These are phyloP conservation scores for Eutrema heterophyllum DNA, from an alignment of 345 rosid species.

Conservation along the genomic window DNA sequence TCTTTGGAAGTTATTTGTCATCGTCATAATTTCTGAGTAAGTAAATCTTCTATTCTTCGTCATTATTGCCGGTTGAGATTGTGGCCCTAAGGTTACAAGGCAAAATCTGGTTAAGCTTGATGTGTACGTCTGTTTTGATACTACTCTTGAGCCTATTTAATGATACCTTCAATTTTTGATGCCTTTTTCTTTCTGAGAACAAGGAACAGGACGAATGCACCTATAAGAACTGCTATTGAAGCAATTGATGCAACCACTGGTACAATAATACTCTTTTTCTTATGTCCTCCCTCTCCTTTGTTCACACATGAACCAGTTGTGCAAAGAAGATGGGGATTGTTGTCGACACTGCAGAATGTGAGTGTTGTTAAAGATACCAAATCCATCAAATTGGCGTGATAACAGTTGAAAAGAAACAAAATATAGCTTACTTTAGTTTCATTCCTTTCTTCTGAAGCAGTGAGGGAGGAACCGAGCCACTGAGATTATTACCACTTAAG, in stretches of 20 bases:
- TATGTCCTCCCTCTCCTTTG: background rate
- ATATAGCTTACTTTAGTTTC: too few relatives aligned
- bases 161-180: background rate
- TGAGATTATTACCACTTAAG: too few relatives aligned
- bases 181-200: conserved; percentile 1
- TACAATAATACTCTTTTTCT: conserved; percentile 9
- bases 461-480: too few relatives aligned
- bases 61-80: background rate
- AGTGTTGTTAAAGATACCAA: background rate
- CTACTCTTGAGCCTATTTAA: background rate
- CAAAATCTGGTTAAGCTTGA: background rate
- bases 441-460: too few relatives aligned
- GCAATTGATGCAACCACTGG: conserved; percentile 25
- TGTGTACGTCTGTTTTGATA: background rate
- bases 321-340: background rate
- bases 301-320: background rate
- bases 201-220: background rate
- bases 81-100: background rate
- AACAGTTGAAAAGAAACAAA: too few relatives aligned
- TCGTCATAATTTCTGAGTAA: conserved; percentile 17
- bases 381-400: background rate
- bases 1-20: conserved; percentile 34
- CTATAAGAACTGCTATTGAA: background rate
- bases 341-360: background rate
- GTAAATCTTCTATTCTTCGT: conserved; percentile 5